Base-by-base conservation (phyloP, 1,284 basidiomycete genomes). In the Cryptococcus deneoformans region DNA sequence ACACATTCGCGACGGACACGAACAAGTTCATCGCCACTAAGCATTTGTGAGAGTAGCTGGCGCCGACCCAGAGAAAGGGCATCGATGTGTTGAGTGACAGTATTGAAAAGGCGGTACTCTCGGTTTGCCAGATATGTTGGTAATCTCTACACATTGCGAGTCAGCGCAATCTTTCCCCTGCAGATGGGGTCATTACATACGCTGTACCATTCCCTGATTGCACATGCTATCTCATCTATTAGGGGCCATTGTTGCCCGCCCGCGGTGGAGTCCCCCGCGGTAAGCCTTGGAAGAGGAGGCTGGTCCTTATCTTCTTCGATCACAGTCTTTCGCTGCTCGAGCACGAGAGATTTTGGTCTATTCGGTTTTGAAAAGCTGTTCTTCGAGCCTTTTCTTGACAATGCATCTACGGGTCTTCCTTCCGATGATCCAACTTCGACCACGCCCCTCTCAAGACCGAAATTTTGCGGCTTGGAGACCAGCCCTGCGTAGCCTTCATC, bases 141-240 rank as follows among this genome's bases (percentile, higher is more conserved):
- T 82, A 97, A 88, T 36, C 74, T 67, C 69, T 72, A 51, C n/a
- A 29, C 29, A 29, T 29, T 29, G 10, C 14, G 9, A 24, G 20
- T 36, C 9, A 12, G 14, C 24, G 14, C 20, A 7, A 20, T 29
- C 40, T 42, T 42, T 11, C 40, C 40, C 29, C 29, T 29, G 29
- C 29, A 29, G 29, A 29, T 4, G 3, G 6, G 3, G 6, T 39
- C 9, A 36, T 5, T 0, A 67, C 74, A 70, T 54, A 95, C 83
- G 35, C 85, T 85, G 70, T 93, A 89, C 92, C 94, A 98, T 83
- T 98, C 95, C 40, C 94, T 86, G 45, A 98, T 80, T 0, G 95
- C 93, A 20, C 92, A 95, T 0, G 95, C 90, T 66, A 99, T 96
- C 79, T 99, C 95, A 77, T 99, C 95, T 53, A 98, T 86, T 68